Evolutionary conservation across 164 flowering plant genomes (phyloP).

Genomic region (Hamamelis virginiana): DNA sequence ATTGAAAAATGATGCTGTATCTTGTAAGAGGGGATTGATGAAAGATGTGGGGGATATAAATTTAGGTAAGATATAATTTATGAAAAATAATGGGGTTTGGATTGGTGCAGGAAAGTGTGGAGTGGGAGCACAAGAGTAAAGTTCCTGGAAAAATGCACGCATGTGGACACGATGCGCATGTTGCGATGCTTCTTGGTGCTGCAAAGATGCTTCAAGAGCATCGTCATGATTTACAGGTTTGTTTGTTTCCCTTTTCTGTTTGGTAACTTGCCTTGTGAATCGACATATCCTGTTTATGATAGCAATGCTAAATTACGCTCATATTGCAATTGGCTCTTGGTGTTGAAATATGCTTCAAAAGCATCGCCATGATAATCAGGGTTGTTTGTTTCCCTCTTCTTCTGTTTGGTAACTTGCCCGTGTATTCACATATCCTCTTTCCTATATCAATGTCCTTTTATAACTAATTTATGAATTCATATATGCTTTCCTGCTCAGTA

Average conservation of each 20-base stretch:
- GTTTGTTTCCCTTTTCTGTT: background rate
- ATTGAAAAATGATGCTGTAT: background rate
- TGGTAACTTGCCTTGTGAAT: background rate
- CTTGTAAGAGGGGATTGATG: background rate
- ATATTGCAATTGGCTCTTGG: conserved; percentile 47
- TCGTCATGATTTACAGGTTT: background rate
- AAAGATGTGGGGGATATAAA: background rate
- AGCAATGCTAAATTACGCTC: conserved; percentile 32
- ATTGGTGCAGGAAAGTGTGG: conserved; percentile 18
- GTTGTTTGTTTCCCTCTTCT: background rate
- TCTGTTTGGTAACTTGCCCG: background rate
- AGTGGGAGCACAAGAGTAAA: conserved; percentile 23
- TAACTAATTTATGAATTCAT: too few species aligned
- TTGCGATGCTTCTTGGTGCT: conserved; percentile 26
- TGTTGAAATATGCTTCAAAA: conserved; percentile 37
- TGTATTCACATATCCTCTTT: too few species aligned
- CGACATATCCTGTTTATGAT: too few species aligned
- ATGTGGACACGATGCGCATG: conserved; percentile 26
- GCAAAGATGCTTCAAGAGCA: conserved; percentile 18
- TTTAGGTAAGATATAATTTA: background rate
- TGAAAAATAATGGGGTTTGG: background rate
- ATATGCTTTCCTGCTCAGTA: background rate
- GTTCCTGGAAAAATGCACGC: conserved; percentile 25
- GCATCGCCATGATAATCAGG: conserved; percentile 22
- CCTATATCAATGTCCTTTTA: too few species aligned